Conservation (phyloP, 148 eudicot species). For the Amaranthus palmeri region DNA sequence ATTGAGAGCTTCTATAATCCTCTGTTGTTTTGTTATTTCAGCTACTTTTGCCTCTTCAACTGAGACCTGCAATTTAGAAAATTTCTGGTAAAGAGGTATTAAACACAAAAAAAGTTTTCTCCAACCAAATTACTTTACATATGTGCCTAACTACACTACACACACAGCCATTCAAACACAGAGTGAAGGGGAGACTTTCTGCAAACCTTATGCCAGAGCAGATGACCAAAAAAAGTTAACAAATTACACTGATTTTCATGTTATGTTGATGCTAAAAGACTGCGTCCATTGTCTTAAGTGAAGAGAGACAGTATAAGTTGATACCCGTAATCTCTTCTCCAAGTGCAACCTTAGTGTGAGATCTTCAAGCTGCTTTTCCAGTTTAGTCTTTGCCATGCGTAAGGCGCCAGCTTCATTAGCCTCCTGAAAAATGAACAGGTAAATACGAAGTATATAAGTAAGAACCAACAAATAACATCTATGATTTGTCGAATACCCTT, state of each 20-base stretch:
- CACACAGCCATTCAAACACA: not conserved
- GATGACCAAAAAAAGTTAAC: too few species aligned
- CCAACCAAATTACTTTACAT: not conserved
- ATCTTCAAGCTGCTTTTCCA: conserved; percentile 95
- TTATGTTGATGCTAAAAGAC: too few species aligned
- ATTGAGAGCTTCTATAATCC: conserved; percentile 50
- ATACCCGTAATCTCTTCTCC: conserved; percentile 89
- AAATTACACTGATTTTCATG: too few species aligned
- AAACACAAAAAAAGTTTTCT: not conserved
- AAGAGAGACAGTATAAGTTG: not conserved
- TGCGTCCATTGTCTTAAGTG: too few species aligned
- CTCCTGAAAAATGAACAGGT: conserved; percentile 44
- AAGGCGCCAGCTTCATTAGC: conserved; percentile 99
- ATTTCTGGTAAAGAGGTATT: not conserved
- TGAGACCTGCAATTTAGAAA: conserved; percentile 52
- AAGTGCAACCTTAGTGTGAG: conserved; percentile 79
- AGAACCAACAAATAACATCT: not conserved
- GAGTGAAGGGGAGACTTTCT: not conserved
- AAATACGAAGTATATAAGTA: not conserved
- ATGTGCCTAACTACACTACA: too few species aligned
- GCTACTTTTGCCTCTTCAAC: conserved; percentile 71
- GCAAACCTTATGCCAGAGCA: not conserved
- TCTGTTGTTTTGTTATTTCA: conserved; percentile 71
- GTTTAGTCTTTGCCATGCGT: conserved; percentile 85
- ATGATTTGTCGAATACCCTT: not conserved